Percentiles rank a stretch among this genome's conserved stretches.
These are phyloP conservation scores for Chaetomium tenue DNA, from an alignment of 495 filamentous ascomycete species.

Conservation along the genomic window DNA sequence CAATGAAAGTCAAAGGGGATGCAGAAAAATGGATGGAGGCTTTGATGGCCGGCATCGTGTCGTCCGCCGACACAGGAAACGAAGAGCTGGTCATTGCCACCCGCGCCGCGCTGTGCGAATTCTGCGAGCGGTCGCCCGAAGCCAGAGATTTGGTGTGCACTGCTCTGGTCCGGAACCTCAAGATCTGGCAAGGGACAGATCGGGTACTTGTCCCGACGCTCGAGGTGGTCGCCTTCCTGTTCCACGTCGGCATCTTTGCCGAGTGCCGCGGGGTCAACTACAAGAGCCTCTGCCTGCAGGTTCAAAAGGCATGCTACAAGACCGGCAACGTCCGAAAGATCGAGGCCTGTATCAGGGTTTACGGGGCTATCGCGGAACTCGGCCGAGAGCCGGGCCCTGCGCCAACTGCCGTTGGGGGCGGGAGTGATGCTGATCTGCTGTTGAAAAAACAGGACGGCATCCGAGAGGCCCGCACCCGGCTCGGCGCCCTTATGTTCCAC, in stretches of 20 bases:
- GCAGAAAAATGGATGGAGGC: slow-evolving; percentile 40
- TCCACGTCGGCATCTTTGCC: slow-evolving; percentile 55
- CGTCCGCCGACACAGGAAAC: slow-evolving; percentile 78
- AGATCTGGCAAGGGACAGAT: slow-evolving; percentile 52
- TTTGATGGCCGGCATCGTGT: slow-evolving; percentile 72
- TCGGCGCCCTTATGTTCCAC: slow-evolving; percentile 48
- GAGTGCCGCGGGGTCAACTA: slow-evolving; percentile 30
- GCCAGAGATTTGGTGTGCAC: slow-evolving; percentile 37
- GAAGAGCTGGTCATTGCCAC: slow-evolving; percentile 75
- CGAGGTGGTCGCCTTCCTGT: slow-evolving; percentile 70
- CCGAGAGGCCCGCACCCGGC: slow-evolving; percentile 43
- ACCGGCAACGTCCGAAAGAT: slow-evolving; percentile 74
- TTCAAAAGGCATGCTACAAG: slow-evolving; percentile 79
- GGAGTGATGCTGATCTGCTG: slow-evolving; percentile 17
- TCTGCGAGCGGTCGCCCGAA: slow-evolving; percentile 39
- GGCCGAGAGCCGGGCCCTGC: slow-evolving; percentile 11
- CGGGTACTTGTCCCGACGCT: slow-evolving; percentile 71
- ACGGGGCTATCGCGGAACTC: slow-evolving; percentile 58
- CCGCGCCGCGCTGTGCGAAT: slow-evolving; percentile 63
- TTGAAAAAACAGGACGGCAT: slow-evolving; percentile 34
- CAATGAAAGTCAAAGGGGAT: slow-evolving; percentile 23
- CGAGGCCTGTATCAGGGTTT: slow-evolving; percentile 72
- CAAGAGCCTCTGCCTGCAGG: slow-evolving; percentile 60
- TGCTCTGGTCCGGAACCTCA: slow-evolving; percentile 40
- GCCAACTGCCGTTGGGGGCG: slow-evolving; percentile 1